A percentile compares a stretch with the other conserved stretches of the same genome.
These are phyloP conservation scores for Kockiozyma suomiensis DNA, from an alignment of 805 yeast species.

Conservation along the genomic window DNA sequence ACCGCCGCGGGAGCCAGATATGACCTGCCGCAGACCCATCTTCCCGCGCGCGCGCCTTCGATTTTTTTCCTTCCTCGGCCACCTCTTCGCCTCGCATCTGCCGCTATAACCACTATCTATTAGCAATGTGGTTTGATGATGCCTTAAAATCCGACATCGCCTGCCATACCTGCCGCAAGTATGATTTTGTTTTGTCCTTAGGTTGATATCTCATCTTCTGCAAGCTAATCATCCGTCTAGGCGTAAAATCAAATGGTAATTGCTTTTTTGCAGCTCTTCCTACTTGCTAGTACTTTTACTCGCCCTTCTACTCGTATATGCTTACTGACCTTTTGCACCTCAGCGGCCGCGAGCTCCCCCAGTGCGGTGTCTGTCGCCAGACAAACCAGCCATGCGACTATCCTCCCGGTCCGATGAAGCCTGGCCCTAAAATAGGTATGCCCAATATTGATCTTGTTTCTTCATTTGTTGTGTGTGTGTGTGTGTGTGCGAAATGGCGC, in stretches of 20 bases:
- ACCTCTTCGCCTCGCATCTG: not conserved
- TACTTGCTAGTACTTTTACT: too few species aligned
- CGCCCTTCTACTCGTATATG: too few species aligned
- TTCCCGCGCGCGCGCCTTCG: too few species aligned
- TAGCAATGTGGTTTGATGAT: not conserved
- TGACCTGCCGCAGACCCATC: too few species aligned
- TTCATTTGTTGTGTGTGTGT: too few species aligned
- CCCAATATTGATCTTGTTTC: too few species aligned
- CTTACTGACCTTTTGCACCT: not conserved
- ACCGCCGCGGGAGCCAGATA: too few species aligned
- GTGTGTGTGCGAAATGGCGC: not conserved
- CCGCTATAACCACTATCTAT: too few species aligned
- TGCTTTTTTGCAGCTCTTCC: not conserved
- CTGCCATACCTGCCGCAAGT: not conserved
- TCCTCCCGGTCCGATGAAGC: conserved; percentile 1
- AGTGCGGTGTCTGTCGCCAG: not conserved
- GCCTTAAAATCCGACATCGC: not conserved
- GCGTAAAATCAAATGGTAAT: not conserved
- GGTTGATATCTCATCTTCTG: not conserved
- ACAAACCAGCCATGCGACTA: not conserved
- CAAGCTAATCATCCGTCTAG: not conserved
- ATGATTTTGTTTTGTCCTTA: not conserved
- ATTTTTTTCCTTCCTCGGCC: too few species aligned
- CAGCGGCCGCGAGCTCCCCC: not conserved
- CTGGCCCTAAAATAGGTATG: conserved; percentile 1